Conservation (phyloP, 768 basidiomycete genomes). For the Mycena filopes region DNA sequence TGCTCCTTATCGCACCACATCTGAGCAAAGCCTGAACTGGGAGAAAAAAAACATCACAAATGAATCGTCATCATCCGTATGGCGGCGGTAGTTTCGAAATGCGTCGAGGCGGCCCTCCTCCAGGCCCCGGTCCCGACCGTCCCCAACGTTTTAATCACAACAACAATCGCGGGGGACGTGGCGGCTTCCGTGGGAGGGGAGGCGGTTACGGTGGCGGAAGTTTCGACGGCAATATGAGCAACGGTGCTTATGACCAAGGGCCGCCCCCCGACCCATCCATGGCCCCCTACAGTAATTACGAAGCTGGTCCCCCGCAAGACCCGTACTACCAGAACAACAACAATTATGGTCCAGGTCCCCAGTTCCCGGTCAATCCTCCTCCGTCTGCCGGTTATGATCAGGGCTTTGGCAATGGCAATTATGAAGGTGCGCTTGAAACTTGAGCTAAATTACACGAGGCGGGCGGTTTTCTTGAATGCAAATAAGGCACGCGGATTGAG, state of each 20-base stretch:
- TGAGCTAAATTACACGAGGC: conserved; percentile 62
- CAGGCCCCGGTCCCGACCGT: conserved; percentile 80
- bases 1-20: conserved; percentile 29
- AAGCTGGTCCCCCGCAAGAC: conserved; percentile 62
- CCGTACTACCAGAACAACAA: conserved; percentile 78
- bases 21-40: conserved; percentile 29
- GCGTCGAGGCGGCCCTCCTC: conserved; percentile 73
- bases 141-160: conserved; percentile 63
- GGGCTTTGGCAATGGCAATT: conserved; percentile 67
- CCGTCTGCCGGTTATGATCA: conserved; percentile 64
- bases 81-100: conserved; percentile 63
- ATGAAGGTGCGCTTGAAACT: conserved; percentile 89
- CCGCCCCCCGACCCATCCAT: conserved; percentile 65
- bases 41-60: conserved; percentile 47
- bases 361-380: conserved; percentile 58
- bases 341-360: conserved; percentile 63
- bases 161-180: conserved; percentile 57
- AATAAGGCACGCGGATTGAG: conserved; percentile 62
- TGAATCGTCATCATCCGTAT: conserved; percentile 95
- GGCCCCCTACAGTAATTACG: conserved; percentile 78
- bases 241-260: conserved; percentile 74
- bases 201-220: conserved; percentile 52
- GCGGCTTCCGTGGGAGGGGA: conserved; percentile 56
- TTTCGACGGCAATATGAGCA: conserved; percentile 62
- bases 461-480: conserved; percentile 46